Evolutionary conservation across 345 rosid species (phyloP).

Genomic region (Geranium rotundifolium): DNA sequence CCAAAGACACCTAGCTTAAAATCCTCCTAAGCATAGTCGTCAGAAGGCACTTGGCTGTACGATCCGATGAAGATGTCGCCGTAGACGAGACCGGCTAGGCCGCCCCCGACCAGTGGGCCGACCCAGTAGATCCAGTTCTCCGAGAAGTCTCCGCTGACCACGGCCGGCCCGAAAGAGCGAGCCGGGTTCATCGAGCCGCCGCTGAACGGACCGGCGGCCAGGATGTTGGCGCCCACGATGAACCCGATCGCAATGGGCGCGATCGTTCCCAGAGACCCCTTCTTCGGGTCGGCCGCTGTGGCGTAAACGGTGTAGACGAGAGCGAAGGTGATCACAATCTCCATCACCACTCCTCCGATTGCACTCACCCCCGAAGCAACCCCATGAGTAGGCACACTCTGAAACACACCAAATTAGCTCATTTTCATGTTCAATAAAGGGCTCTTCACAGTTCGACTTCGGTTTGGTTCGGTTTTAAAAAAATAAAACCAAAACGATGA

Average conservation of each 20-base stretch:
- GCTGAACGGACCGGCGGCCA: constrained; percentile 87
- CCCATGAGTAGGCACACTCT: constrained; percentile 73
- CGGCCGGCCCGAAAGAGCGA: constrained; percentile 82
- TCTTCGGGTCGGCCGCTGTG: constrained; percentile 77
- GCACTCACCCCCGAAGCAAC: constrained; percentile 58
- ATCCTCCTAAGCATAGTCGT: constrained; percentile 17
- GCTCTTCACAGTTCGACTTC: too few relatives aligned
- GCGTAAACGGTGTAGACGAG: constrained; percentile 84
- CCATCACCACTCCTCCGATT: constrained; percentile 54
- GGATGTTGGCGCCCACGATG: constrained; percentile 84
- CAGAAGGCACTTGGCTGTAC: constrained; percentile 27
- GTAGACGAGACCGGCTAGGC: constrained; percentile 67
- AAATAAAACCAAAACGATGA: too few relatives aligned
- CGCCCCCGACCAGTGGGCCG: constrained; percentile 79
- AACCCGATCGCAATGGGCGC: constrained; percentile 86
- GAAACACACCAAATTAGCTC: background rate
- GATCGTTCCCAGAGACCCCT: constrained; percentile 57
- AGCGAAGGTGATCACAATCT: constrained; percentile 63
- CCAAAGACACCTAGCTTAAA: background rate
- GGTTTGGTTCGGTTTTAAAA: too few relatives aligned
- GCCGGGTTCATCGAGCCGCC: constrained; percentile 98
- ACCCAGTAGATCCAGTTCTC: constrained; percentile 74
- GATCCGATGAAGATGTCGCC: constrained; percentile 63
- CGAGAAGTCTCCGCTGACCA: constrained; percentile 58
- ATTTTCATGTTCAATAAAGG: too few relatives aligned